Base-by-base conservation (phyloP, 129 eudicot species). In the Cynara cardunculus region DNA sequence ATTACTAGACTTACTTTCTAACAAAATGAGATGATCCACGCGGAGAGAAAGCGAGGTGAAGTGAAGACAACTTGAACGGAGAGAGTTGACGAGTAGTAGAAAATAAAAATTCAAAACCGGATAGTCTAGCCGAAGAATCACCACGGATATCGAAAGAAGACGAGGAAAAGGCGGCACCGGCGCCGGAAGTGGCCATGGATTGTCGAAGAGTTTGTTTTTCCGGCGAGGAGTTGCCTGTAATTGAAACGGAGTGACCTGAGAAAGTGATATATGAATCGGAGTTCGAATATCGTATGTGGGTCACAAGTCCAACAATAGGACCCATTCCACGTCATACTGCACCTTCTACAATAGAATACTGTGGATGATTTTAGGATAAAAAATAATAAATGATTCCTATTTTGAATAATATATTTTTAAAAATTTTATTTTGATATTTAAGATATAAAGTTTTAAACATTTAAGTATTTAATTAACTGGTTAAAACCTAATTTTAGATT, bases 211-310 rank as follows among this genome's bases (percentile, higher is more conserved):
- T 34, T 16, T 18, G 67, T 19, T 18, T 76, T 82, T 76, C 82
- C 46, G 85, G 82, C 74, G 39, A 59, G 32, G 35, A 18, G 69
- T 76, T 28, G 41, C 74, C 49, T 76, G 80, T 34, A 46, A 74
- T 16, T 46, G 44, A 46, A 49, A 82, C n/a, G 77, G 78, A 71
- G 81, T 83, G 86, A 76, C 78, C 82, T 81, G 81, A 69, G 34
- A 80, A 68, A 75, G 85, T 59, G 78, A 71, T 25, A 16, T 37
- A 28, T 70, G 28, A 53, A 71, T 80, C 64, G 71, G 27, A 80
- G 78, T 80, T 71, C 83, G 83, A 80, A 80, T 80, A 80, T 32
- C 13, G 2, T 0, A 0, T 27, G 37, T 25, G 81, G 73, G 85
- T 11, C 85, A 34, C 44, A 13, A 11, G 11, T 44, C n/a, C 16